Evolutionary conservation across 768 basidiomycete species (phyloP).

Genomic region (Rhodocollybia butyracea): DNA sequence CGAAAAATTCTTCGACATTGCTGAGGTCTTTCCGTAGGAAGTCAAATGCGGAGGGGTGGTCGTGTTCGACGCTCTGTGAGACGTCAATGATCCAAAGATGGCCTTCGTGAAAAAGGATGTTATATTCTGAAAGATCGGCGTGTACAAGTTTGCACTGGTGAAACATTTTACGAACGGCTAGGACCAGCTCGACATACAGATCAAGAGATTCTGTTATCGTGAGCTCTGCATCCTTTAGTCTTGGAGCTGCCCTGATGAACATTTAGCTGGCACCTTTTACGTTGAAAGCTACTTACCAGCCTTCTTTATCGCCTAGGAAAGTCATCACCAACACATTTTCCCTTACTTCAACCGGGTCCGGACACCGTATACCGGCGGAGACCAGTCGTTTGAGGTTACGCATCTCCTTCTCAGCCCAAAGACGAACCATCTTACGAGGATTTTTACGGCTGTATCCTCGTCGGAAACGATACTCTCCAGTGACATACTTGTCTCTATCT

Average conservation of each 20-base stretch:
- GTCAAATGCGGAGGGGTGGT: slow-evolving; percentile 95
- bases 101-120: slow-evolving; percentile 80
- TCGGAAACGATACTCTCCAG: slow-evolving; percentile 93
- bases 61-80: slow-evolving; percentile 97
- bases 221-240: slow-evolving; percentile 82
- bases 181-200: slow-evolving; percentile 78
- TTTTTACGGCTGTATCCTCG: slow-evolving; percentile 86
- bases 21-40: slow-evolving; percentile 90
- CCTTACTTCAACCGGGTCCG: slow-evolving; percentile 87
- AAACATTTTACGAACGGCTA: slow-evolving; percentile 80
- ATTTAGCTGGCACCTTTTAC: not conserved
- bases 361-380: slow-evolving; percentile 81
- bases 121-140: slow-evolving; percentile 98
- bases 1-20: slow-evolving; percentile 93
- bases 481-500: slow-evolving; percentile 94
- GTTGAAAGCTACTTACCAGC: slow-evolving; percentile 55
- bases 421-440: slow-evolving; percentile 95
- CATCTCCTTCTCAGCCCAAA: slow-evolving; percentile 99
- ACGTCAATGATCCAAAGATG: slow-evolving; percentile 96
- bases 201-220: slow-evolving; percentile 43
- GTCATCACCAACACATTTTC: slow-evolving; percentile 97
- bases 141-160: slow-evolving; percentile 92
- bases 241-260: slow-evolving; percentile 76
- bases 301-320: slow-evolving; percentile 79
- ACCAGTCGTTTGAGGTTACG: slow-evolving; percentile 86